These are phyloP conservation scores for Gossypioides kirkii DNA, from an alignment of 345 rosid species.

Conservation along the genomic window DNA sequence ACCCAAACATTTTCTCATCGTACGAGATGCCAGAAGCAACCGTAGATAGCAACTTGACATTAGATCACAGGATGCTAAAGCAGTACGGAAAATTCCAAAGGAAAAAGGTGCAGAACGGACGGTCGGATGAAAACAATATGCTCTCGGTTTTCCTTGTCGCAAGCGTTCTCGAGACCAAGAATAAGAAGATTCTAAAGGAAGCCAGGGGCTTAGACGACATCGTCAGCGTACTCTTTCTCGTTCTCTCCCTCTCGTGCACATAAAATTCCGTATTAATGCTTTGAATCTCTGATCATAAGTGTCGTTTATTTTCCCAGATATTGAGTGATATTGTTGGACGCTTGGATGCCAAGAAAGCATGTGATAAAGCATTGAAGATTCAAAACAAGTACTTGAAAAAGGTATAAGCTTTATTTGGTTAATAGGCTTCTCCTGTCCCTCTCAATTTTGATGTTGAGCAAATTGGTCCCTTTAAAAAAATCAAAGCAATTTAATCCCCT, in stretches of 20 bases:
- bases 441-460: no score
- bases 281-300: neutral
- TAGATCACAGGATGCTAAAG: slow-evolving; percentile 50
- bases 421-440: no score
- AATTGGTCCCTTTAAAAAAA: no score
- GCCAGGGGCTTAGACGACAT: slow-evolving; percentile 88
- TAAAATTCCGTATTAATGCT: neutral
- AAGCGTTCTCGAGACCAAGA: slow-evolving; percentile 78
- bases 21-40: slow-evolving; percentile 39
- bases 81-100: slow-evolving; percentile 82
- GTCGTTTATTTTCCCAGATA: slow-evolving; percentile 51
- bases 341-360: slow-evolving; percentile 78
- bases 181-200: slow-evolving; percentile 73
- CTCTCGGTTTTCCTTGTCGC: slow-evolving; percentile 83
- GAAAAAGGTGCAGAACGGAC: slow-evolving; percentile 48
- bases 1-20: slow-evolving; percentile 63
- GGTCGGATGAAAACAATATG: slow-evolving; percentile 40
- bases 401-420: no score
- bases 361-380: slow-evolving; percentile 71
- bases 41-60: slow-evolving; percentile 15
- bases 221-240: slow-evolving; percentile 47
- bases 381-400: slow-evolving; percentile 69
- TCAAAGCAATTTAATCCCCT: no score
- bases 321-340: slow-evolving; percentile 64
- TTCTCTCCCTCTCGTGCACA: neutral